phyloP scores from a whole-genome alignment of 2,329 filamentous ascomycete species.

The Trichophyton schoenleinii region DNA sequence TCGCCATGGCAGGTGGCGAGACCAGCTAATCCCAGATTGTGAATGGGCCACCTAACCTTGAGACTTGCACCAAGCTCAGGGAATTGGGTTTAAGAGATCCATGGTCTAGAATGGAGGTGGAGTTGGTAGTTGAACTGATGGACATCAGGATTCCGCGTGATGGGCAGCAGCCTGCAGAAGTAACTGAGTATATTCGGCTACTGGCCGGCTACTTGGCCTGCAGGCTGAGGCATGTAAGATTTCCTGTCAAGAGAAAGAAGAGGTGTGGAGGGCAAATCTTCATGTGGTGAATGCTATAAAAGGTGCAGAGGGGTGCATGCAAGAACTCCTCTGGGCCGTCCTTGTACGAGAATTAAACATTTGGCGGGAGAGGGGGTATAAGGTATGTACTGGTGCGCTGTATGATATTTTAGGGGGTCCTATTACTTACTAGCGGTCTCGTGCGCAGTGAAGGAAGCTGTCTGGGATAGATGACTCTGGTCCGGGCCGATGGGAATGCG shows the following conservation, averaged over 20 bases:
- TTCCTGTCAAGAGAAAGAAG: not conserved
- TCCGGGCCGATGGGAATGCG: not conserved
- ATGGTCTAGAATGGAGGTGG: not conserved
- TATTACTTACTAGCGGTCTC: not conserved
- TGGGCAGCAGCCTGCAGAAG: not conserved
- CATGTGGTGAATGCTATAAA: not conserved
- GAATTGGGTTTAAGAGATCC: constrained; percentile 1
- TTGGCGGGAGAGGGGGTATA: not conserved
- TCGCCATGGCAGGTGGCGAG: not conserved
- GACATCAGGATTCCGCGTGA: not conserved
- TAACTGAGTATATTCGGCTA: not conserved
- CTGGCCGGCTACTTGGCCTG: not conserved
- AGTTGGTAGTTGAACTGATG: not conserved
- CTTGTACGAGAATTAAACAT: not conserved
- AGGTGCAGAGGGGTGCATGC: not conserved
- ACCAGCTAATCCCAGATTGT: not conserved
- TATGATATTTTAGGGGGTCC: not conserved
- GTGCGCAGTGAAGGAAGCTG: not conserved
- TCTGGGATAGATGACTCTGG: not conserved
- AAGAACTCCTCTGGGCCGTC: not conserved
- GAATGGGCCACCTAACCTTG: not conserved
- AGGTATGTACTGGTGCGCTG: not conserved
- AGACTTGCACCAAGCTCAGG: not conserved
- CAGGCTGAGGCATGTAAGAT: not conserved
- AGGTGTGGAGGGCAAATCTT: not conserved